A percentile compares a stretch with the other conserved stretches of the same genome.
Conservation (phyloP, 2,329 filamentous ascomycete genomes). For the Sclerotinia subarctica region DNA sequence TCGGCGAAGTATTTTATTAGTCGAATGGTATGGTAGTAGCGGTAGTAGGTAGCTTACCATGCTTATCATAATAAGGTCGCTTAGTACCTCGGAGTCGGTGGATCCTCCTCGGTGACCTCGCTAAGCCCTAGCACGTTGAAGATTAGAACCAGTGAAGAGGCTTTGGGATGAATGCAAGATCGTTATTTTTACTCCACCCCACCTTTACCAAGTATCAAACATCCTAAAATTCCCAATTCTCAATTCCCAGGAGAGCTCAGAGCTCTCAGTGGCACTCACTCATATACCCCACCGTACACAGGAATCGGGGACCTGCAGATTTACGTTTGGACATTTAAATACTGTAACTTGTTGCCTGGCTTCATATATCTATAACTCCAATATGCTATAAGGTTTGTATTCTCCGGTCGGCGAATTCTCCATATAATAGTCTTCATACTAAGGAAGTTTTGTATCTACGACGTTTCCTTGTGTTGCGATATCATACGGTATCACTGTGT, state of each 20-base stretch:
- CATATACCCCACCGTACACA: not conserved
- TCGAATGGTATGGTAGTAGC: conserved; percentile 8
- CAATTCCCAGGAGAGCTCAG: not conserved
- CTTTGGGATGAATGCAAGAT: conserved; percentile 10
- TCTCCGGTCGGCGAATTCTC: conserved; percentile 20
- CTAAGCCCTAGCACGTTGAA: conserved; percentile 17
- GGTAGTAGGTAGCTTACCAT: not conserved
- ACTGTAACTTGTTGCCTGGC: not conserved
- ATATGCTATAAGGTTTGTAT: conserved; percentile 15
- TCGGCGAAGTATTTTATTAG: conserved; percentile 1
- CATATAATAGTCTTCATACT: conserved; percentile 1
- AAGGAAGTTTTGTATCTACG: not conserved
- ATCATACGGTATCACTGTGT: conserved; percentile 10
- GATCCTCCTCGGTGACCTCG: conserved; percentile 16
- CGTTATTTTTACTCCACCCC: conserved; percentile 10
- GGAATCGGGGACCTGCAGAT: conserved; percentile 14
- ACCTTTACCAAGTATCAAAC: not conserved
- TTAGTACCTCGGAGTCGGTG: not conserved
- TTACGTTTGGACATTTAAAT: not conserved
- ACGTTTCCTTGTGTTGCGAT: conserved; percentile 14
- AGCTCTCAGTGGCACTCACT: not conserved
- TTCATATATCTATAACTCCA: not conserved
- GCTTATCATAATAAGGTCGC: not conserved
- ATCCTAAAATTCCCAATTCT: not conserved
- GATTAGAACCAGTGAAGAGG: not conserved